Evolutionary conservation across 345 rosid genomes (phyloP), one percentile per base, ranked within the genome.

Genomic region (Heritiera littoralis): DNA sequence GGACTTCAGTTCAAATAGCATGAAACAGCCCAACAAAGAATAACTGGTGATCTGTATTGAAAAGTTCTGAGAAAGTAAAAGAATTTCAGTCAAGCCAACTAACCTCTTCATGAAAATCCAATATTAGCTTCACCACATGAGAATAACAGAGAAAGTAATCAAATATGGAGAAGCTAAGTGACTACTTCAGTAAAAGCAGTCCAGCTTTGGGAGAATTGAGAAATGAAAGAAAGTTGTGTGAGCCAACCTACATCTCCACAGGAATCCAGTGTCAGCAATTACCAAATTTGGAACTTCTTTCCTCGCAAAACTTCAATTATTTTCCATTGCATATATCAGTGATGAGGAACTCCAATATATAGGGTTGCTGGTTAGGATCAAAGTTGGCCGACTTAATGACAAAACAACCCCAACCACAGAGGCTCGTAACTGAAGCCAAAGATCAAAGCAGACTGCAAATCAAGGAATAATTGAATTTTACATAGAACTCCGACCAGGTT

Each of bases 401-500:
- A 61, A 63, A 63, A 56, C 28, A 56, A 17, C 20, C 32, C 6
- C 17, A 11, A 5, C 13, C 41, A 30, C 41, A 32, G 7, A 11
- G 66, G 40, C 28, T 3, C 2, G 51, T n/a, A 41, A 66, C 72
- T 9, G 72, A 32, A 59, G 20, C 77, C 76, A 20, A 35, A 52
- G 60, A 79, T 35, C 55, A 64, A 41, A 32, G 30, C 45, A 64
- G 18, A 75, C 65, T 58, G 64, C 74, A 61, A 51, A 23, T 77
- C 66, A 49, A 3, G 28, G 80, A 72, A 49, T 51, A 38, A 43
- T 18, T 23, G 54, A 23, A 75, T 70, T 58, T 90, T 84, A 90
- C 64, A 83, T 72, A 59, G 71, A 82, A 86, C 97, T 92, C 93
- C 92, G 85, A 74, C 93, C 98, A 75, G 89, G 87, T 75, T 89